Evolutionary conservation across 176 grass and related monocot species (phyloP).

Genomic region (Elymus sibiricus): DNA sequence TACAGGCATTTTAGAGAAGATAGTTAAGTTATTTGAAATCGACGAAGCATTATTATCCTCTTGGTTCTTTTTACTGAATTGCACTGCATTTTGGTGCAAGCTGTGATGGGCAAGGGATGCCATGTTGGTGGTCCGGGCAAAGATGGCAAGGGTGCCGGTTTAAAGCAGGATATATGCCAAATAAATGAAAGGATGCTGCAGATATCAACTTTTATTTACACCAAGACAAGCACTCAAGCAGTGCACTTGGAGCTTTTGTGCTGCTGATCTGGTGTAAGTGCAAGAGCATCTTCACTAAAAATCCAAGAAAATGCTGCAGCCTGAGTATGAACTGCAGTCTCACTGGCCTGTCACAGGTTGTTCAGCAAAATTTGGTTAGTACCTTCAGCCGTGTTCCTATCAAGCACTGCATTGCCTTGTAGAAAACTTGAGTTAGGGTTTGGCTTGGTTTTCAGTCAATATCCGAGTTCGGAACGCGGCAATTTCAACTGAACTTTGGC

Average conservation of each 20-base stretch:
- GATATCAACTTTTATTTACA: background rate
- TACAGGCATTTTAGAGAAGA: background rate
- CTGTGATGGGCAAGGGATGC: background rate
- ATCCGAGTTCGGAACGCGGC: background rate
- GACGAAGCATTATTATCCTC: background rate
- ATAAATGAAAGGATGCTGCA: background rate
- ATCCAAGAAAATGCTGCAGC: background rate
- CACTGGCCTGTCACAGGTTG: background rate
- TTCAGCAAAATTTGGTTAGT: background rate
- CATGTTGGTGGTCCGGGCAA: slow-evolving; percentile 28
- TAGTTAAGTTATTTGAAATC: background rate
- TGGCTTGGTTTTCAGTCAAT: background rate
- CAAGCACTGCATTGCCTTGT: background rate
- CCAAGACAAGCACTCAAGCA: background rate
- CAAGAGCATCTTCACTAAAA: background rate
- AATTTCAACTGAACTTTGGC: background rate
- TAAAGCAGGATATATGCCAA: background rate
- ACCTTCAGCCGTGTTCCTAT: background rate
- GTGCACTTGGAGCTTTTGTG: background rate
- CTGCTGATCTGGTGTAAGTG: background rate
- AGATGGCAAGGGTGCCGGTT: background rate
- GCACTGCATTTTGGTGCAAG: background rate
- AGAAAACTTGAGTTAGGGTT: background rate
- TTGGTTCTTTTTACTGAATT: background rate
- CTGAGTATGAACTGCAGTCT: background rate